Conservation (phyloP, 768 basidiomycete genomes). For the Boletus rubropictus region DNA sequence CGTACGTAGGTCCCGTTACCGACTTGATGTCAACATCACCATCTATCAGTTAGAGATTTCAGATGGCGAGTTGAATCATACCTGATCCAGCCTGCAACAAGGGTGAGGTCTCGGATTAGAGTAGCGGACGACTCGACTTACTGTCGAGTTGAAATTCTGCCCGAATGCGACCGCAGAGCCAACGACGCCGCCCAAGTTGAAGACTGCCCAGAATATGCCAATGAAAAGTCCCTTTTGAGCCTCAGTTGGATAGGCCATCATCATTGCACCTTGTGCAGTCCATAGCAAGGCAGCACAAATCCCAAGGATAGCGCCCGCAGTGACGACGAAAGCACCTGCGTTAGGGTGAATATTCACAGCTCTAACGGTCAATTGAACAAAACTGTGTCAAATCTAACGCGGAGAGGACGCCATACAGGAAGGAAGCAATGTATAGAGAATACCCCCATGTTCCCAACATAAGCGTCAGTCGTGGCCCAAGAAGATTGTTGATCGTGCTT, state of each 20-base stretch:
- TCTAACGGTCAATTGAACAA: constrained; percentile 31
- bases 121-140: constrained; percentile 23
- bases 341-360: constrained; percentile 36
- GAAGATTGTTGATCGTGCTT: constrained; percentile 70
- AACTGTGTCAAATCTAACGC: neutral
- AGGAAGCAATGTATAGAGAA: constrained; percentile 43
- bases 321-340: constrained; percentile 41
- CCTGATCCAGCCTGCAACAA: constrained; percentile 25
- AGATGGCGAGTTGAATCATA: constrained; percentile 3
- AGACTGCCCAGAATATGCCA: constrained; percentile 59
- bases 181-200: constrained; percentile 76
- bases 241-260: constrained; percentile 54
- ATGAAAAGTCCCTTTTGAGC: constrained; percentile 51
- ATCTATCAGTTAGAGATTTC: neutral
- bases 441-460: constrained; percentile 49
- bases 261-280: constrained; percentile 47
- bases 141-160: constrained; percentile 59
- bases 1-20: constrained; percentile 79
- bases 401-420: constrained; percentile 32
- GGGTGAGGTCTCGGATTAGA: neutral
- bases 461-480: constrained; percentile 48
- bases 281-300: constrained; percentile 47
- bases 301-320: constrained; percentile 47
- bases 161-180: constrained; percentile 73
- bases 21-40: constrained; percentile 34